Conservation (phyloP, 2,329 filamentous ascomycete genomes). For the Stachybotrys elegans region DNA sequence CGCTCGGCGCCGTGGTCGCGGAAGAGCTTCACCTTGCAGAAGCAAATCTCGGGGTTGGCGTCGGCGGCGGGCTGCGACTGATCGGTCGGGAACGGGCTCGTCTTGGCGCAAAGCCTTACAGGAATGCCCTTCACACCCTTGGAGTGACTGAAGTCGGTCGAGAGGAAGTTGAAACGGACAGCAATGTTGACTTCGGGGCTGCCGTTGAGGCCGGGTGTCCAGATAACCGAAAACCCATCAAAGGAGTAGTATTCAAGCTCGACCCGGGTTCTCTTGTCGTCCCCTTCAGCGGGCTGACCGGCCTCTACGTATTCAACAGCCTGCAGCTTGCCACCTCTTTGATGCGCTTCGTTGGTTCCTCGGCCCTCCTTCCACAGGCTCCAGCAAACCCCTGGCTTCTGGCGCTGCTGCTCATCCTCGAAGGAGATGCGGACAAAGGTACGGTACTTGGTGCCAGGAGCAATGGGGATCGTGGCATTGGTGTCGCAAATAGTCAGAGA, state of each 20-base stretch:
- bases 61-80: conserved; percentile 41
- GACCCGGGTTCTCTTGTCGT: conserved; percentile 62
- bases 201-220: conserved; percentile 69
- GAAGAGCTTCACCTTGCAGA: conserved; percentile 96
- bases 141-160: conserved; percentile 97
- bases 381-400: conserved; percentile 79
- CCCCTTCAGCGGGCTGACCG: conserved; percentile 52
- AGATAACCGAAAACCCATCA: conserved; percentile 88
- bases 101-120: conserved; percentile 88
- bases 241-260: conserved; percentile 77
- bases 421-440: conserved; percentile 95
- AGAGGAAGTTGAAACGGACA: conserved; percentile 96
- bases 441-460: conserved; percentile 67
- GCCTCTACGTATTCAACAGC: conserved; percentile 89
- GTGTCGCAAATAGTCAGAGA: conserved; percentile 81
- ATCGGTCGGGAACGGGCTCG: conserved; percentile 57
- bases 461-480: conserved; percentile 51
- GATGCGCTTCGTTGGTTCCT: conserved; percentile 92
- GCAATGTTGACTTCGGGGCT: conserved; percentile 76
- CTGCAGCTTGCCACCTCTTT: conserved; percentile 84
- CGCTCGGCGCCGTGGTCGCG: conserved; percentile 92
- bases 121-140: conserved; percentile 98
- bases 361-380: conserved; percentile 91
- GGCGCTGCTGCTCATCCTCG: conserved; percentile 89
- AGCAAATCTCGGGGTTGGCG: conserved; percentile 68